phyloP scores from a whole-genome alignment of 768 basidiomycete species.

The Termitomyces sp. region DNA sequence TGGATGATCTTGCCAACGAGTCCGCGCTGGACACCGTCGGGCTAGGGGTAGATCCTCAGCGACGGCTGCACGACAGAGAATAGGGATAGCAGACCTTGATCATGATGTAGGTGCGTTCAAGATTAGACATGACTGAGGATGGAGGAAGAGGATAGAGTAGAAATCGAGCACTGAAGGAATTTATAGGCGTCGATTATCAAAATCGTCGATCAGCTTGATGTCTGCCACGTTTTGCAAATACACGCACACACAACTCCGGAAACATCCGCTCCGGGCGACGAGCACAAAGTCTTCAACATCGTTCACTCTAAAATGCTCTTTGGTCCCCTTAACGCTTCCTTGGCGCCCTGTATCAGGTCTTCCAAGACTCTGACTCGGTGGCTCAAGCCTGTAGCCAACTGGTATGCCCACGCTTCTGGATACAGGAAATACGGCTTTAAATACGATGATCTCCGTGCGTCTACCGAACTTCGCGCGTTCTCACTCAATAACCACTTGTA shows the following conservation, averaged over 20 bases:
- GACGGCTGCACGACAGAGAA: not conserved
- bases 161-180: conserved; percentile 11
- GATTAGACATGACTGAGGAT: conserved; percentile 51
- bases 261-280: conserved; percentile 25
- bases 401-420: conserved; percentile 77
- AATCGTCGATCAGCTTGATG: conserved; percentile 29
- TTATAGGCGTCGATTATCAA: conserved; percentile 16
- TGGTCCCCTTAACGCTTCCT: conserved; percentile 61
- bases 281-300: not conserved
- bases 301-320: conserved; percentile 36
- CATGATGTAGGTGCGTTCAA: conserved; percentile 98
- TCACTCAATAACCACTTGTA: conserved; percentile 6
- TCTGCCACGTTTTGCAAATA: conserved; percentile 35
- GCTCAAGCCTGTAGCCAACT: conserved; percentile 74
- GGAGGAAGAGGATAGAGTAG: conserved; percentile 17
- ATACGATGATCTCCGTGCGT: conserved; percentile 92
- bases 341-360: conserved; percentile 71
- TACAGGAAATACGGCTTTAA: conserved; percentile 85
- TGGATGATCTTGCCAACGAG: conserved; percentile 94
- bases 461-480: conserved; percentile 6
- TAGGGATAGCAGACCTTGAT: conserved; percentile 68
- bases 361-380: conserved; percentile 61
- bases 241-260: conserved; percentile 35
- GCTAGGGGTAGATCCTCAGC: conserved; percentile 40
- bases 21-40: conserved; percentile 97